A percentile compares a stretch with the other conserved stretches of the same genome.
These are phyloP conservation scores for Pistacia integerrima DNA, from an alignment of 345 rosid genomes.

Conservation along the genomic window DNA sequence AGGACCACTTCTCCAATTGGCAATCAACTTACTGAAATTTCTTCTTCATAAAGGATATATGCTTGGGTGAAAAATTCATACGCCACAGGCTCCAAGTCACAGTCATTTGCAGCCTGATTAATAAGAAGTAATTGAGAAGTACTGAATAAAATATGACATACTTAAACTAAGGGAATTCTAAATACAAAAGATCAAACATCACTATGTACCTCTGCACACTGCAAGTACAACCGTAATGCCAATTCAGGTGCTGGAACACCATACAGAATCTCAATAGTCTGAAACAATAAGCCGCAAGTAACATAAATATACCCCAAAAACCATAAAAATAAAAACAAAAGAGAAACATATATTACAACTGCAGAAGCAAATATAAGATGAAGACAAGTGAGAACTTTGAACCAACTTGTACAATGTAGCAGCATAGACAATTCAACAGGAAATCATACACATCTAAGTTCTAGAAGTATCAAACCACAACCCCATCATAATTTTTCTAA, in stretches of 20 bases:
- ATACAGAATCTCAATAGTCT: conserved; percentile 81
- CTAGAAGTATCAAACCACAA: neutral
- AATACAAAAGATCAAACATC: conserved; percentile 9
- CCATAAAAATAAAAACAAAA: neutral
- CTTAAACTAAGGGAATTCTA: conserved; percentile 10
- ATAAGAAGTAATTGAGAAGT: conserved; percentile 18
- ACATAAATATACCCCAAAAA: neutral
- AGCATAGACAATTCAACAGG: neutral
- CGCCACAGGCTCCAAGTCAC: conserved; percentile 90
- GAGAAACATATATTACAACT: neutral
- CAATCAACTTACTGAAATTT: conserved; percentile 77
- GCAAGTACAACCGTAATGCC: conserved; percentile 83
- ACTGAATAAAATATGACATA: neutral
- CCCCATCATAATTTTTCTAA: neutral
- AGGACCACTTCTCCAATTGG: neutral
- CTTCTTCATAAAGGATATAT: conserved; percentile 97
- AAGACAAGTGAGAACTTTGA: neutral
- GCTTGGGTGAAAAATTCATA: conserved; percentile 99
- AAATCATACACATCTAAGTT: neutral
- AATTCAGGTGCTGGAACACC: conserved; percentile 85
- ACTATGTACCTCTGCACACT: conserved; percentile 91
- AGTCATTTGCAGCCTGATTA: conserved; percentile 94
- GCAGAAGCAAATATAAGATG: neutral
- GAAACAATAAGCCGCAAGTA: conserved; percentile 22
- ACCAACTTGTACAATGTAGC: neutral